Conservation (phyloP, 805 yeast genomes). For the Cyberlindnera japonica region DNA sequence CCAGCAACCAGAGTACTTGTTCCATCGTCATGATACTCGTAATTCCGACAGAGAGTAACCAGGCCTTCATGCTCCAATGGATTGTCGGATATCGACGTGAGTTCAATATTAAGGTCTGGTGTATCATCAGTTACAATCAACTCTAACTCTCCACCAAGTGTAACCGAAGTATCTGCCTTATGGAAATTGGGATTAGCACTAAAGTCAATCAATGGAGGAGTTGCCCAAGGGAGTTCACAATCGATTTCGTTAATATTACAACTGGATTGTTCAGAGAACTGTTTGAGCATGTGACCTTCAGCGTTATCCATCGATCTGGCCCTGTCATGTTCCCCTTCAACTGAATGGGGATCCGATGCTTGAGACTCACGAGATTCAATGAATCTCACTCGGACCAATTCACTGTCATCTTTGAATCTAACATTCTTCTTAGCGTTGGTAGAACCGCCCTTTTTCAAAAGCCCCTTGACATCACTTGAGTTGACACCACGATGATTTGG, state of each 20-base stretch:
- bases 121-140: constrained; percentile 7
- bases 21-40: too few species aligned
- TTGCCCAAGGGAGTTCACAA: background rate
- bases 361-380: background rate
- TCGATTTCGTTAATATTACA: background rate
- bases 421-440: constrained; percentile 4
- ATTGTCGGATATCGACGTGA: too few species aligned
- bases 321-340: constrained; percentile 1
- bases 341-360: background rate
- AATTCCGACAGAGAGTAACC: too few species aligned
- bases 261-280: background rate
- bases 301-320: constrained; percentile 1
- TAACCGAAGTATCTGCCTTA: background rate
- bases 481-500: background rate
- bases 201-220: constrained; percentile 4
- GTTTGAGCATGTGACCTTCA: constrained; percentile 4
- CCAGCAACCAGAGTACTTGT: too few species aligned
- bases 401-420: constrained; percentile 1
- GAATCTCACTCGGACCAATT: background rate
- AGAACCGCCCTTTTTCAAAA: constrained; percentile 1
- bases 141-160: constrained; percentile 7
- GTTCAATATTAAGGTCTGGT: background rate
- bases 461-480: background rate
- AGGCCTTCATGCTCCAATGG: constrained; percentile 14
- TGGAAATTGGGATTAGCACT: background rate